Evolutionary conservation across 2,329 filamentous ascomycete species (phyloP).

Genomic region (Orbilia quercus): DNA sequence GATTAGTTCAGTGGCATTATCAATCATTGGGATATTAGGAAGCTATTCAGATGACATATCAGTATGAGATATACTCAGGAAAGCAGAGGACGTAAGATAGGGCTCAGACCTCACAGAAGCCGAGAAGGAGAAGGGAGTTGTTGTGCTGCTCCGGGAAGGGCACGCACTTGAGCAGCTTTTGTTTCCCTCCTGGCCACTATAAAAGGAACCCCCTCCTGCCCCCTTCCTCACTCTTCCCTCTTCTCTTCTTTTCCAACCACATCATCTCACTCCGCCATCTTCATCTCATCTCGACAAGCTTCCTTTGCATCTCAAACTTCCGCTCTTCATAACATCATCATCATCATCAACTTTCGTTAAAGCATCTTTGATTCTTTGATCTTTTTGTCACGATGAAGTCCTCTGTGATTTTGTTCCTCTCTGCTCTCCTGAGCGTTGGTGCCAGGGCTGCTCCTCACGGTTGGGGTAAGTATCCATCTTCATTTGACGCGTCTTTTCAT

Average conservation of each 20-base stretch:
- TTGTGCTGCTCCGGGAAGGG: too few relatives aligned
- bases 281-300: neutral
- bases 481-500: neutral
- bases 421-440: constrained; percentile 49
- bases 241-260: constrained; percentile 3
- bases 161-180: too few relatives aligned
- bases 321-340: constrained; percentile 14
- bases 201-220: neutral
- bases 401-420: constrained; percentile 36
- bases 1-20: too few relatives aligned
- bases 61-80: too few relatives aligned
- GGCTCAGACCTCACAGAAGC: constrained; percentile 1
- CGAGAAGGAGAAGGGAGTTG: too few relatives aligned
- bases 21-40: too few relatives aligned
- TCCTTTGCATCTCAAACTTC: constrained; percentile 1
- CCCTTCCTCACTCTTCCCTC: neutral
- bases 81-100: neutral
- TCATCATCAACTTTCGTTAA: constrained; percentile 49
- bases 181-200: neutral
- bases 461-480: constrained; percentile 41
- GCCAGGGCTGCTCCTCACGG: constrained; percentile 42
- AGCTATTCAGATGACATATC: too few relatives aligned
- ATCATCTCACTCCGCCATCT: constrained; percentile 8
- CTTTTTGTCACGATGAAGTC: constrained; percentile 54
- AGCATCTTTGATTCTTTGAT: constrained; percentile 11